Conservation (phyloP, 78 protist species). For the Chrysochromulina tobinii region DNA sequence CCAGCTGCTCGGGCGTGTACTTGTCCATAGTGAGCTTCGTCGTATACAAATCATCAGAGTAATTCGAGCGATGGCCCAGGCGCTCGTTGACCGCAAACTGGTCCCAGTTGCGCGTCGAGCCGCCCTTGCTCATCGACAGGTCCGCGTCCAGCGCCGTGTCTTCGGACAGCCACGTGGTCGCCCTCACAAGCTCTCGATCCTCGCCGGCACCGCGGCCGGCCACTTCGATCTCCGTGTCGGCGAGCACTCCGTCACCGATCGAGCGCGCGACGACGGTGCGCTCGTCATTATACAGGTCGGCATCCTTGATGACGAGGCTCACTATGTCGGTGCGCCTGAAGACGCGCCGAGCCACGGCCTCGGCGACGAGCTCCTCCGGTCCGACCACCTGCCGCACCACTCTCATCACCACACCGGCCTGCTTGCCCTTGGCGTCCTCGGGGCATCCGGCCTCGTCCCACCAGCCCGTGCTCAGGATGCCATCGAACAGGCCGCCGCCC, state of each 20-base stretch:
- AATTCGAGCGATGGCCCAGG: slow-evolving; percentile 53
- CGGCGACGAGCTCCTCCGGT: background rate
- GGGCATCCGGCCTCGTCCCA: background rate
- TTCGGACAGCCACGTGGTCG: slow-evolving; percentile 30
- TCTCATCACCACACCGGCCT: background rate
- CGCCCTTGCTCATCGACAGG: slow-evolving; percentile 22
- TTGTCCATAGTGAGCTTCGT: slow-evolving; percentile 41
- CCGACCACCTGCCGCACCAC: background rate
- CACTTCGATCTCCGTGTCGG: slow-evolving; percentile 66
- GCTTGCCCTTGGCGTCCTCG: background rate
- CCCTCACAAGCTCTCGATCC: slow-evolving; percentile 25
- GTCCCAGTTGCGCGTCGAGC: slow-evolving; percentile 49
- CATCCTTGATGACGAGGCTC: background rate
- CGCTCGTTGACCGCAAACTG: slow-evolving; percentile 71
- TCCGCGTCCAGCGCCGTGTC: background rate
- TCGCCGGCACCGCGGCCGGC: slow-evolving; percentile 43
- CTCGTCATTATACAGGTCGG: background rate
- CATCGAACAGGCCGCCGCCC: background rate
- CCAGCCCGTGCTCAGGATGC: background rate
- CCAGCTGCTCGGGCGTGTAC: slow-evolving; percentile 30
- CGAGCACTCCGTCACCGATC: slow-evolving; percentile 61
- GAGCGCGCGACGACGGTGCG: background rate
- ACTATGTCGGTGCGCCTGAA: background rate
- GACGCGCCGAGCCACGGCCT: background rate
- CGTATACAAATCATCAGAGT: slow-evolving; percentile 66